A percentile compares a stretch with the other conserved stretches of the same genome.
Conservation (phyloP, 148 eudicot genomes). For the Vaccinium darrowii region DNA sequence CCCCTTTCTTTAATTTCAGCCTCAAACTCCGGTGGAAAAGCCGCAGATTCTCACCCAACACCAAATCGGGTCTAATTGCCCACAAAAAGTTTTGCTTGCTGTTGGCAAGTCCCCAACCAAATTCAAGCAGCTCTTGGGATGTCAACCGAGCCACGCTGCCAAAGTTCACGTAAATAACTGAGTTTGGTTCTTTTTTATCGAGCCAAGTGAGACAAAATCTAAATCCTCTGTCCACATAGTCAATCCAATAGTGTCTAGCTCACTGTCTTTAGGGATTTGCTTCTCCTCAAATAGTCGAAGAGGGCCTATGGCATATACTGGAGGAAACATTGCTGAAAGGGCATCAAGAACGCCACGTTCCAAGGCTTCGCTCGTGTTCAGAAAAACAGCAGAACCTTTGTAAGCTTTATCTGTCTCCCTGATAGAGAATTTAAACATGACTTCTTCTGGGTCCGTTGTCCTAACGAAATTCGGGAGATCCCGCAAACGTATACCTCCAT, state of each 20-base stretch:
- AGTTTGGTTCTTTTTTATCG: slow-evolving; percentile 20
- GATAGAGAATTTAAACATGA: slow-evolving; percentile 13
- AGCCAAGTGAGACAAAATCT: slow-evolving; percentile 30
- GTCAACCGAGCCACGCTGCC: slow-evolving; percentile 35
- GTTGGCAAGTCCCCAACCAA: slow-evolving; percentile 41
- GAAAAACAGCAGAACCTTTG: slow-evolving; percentile 25
- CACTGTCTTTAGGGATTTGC: neutral
- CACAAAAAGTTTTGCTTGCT: slow-evolving; percentile 36
- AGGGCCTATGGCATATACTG: slow-evolving; percentile 32
- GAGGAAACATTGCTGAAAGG: slow-evolving; percentile 16
- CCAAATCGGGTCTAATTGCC: slow-evolving; percentile 35
- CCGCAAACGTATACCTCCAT: slow-evolving; percentile 28
- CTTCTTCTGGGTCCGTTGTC: slow-evolving; percentile 19
- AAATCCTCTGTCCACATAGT: slow-evolving; percentile 37
- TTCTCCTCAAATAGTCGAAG: slow-evolving; percentile 15
- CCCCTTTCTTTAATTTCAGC: slow-evolving; percentile 32
- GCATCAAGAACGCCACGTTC: slow-evolving; percentile 18
- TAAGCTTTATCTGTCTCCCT: neutral
- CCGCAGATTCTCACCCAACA: slow-evolving; percentile 27
- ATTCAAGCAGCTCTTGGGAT: slow-evolving; percentile 18
- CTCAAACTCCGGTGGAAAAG: slow-evolving; percentile 30
- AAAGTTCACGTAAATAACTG: slow-evolving; percentile 36
- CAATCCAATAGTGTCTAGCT: neutral
- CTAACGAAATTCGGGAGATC: slow-evolving; percentile 32
- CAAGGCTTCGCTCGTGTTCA: slow-evolving; percentile 23